Percentiles rank a stretch among this genome's conserved stretches.
Evolutionary conservation across 1,139 yeast species (phyloP).

Genomic region (Taphrina wiesneri): DNA sequence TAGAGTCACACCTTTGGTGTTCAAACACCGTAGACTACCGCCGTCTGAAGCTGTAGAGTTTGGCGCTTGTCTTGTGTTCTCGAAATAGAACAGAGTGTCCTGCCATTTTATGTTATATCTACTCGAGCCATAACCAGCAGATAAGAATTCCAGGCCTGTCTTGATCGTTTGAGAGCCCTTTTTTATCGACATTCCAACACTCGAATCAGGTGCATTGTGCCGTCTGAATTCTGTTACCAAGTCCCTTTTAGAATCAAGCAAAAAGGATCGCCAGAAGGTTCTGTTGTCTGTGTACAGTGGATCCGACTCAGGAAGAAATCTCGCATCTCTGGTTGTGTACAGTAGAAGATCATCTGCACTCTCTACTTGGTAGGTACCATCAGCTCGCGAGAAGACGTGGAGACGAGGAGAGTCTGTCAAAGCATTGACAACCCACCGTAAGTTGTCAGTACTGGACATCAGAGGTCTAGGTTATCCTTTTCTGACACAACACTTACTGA

Average conservation of each 20-base stretch:
- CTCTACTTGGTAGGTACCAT: neutral
- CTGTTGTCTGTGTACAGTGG: neutral
- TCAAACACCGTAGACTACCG: slow-evolving; percentile 4
- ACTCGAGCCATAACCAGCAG: neutral
- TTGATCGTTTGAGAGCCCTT: neutral
- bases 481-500: too few relatives aligned
- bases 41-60: neutral
- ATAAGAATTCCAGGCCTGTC: neutral
- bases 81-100: neutral
- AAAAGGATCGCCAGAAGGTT: slow-evolving; percentile 1
- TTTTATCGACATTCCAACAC: neutral
- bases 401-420: slow-evolving; percentile 5
- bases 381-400: neutral
- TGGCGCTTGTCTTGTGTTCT: slow-evolving; percentile 5
- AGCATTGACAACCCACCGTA: neutral
- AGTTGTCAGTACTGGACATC: neutral
- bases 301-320: neutral
- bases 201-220: neutral
- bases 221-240: neutral
- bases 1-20: neutral
- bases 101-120: neutral
- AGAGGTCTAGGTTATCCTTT: too few relatives aligned
- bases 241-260: neutral
- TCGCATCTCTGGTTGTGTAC: neutral
- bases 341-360: neutral